Evolutionary conservation across 1,284 basidiomycete genomes (phyloP).

Genomic region (Moesziomyces antarcticus): DNA sequence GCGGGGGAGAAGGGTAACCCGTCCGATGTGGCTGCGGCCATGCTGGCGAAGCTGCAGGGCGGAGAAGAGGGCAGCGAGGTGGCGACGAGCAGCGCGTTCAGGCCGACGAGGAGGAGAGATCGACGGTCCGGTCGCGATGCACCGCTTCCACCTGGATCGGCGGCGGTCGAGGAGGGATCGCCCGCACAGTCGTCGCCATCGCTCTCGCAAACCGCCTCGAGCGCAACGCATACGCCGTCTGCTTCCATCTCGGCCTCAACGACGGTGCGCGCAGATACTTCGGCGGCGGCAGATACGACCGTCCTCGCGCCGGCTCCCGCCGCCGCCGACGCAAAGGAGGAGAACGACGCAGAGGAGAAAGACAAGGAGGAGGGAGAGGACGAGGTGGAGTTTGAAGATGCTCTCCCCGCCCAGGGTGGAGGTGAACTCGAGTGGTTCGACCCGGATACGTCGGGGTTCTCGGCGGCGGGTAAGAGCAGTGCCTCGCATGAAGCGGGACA

Average conservation of each 20-base stretch:
- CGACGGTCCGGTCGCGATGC: conserved; percentile 35
- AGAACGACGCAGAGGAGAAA: no score
- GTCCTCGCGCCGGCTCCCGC: no score
- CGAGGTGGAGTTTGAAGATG: conserved; percentile 10
- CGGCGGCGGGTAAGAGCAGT: conserved; percentile 24
- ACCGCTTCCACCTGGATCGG: neutral
- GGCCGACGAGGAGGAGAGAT: conserved; percentile 37
- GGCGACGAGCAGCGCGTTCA: conserved; percentile 26
- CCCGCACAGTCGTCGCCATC: conserved; percentile 17
- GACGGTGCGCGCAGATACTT: conserved; percentile 5
- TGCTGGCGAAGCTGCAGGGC: conserved; percentile 64
- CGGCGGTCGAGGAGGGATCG: conserved; percentile 2
- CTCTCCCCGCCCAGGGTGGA: conserved; percentile 1
- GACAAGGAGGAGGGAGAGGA: conserved; percentile 9
- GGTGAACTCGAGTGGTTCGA: conserved; percentile 53
- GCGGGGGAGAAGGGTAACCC: conserved; percentile 34
- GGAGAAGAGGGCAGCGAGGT: conserved; percentile 14
- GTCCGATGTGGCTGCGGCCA: conserved; percentile 58
- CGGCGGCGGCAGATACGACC: conserved; percentile 24
- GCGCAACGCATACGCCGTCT: conserved; percentile 16
- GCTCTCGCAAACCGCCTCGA: conserved; percentile 13
- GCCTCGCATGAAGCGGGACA: neutral
- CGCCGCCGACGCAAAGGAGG: no score
- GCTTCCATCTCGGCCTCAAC: conserved; percentile 17
- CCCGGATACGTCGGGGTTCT: conserved; percentile 50